phyloP scores from a whole-genome alignment of 805 yeast genomes.

The Saccharomycopsis oosterbeekiorum region DNA sequence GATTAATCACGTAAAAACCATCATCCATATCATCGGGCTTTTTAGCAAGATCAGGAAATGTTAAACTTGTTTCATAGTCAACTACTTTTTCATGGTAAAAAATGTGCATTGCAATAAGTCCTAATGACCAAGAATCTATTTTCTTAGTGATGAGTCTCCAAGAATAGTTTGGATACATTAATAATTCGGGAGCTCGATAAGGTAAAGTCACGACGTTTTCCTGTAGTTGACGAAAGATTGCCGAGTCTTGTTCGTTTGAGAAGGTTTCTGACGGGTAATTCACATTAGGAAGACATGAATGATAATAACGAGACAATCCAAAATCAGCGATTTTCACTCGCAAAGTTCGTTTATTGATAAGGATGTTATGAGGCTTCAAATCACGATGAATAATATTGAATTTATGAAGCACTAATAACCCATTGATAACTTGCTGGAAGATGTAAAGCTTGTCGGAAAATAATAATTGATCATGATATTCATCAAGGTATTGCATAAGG shows the following conservation, averaged over 20 bases:
- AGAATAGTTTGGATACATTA: slow-evolving; percentile 39
- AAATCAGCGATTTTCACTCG: slow-evolving; percentile 66
- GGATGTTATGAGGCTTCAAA: slow-evolving; percentile 74
- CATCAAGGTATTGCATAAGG: background rate
- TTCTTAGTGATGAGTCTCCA: background rate
- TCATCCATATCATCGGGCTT: background rate
- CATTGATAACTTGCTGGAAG: slow-evolving; percentile 3
- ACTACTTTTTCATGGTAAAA: background rate
- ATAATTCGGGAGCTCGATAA: slow-evolving; percentile 70
- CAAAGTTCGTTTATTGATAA: slow-evolving; percentile 36
- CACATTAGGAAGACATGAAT: slow-evolving; percentile 29
- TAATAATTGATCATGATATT: background rate
- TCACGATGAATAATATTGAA: slow-evolving; percentile 54
- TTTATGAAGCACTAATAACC: slow-evolving; percentile 3
- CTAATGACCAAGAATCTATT: background rate
- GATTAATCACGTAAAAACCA: background rate
- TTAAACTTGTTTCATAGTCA: background rate
- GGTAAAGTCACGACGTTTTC: slow-evolving; percentile 35
- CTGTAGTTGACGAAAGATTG: slow-evolving; percentile 33
- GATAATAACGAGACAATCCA: slow-evolving; percentile 52
- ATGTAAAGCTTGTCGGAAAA: background rate
- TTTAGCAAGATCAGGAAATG: background rate
- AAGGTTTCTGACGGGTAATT: slow-evolving; percentile 66
- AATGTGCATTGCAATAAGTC: background rate
- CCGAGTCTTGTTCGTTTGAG: background rate